Evolutionary conservation across 345 rosid genomes (phyloP).

Genomic region (Brassica incana): DNA sequence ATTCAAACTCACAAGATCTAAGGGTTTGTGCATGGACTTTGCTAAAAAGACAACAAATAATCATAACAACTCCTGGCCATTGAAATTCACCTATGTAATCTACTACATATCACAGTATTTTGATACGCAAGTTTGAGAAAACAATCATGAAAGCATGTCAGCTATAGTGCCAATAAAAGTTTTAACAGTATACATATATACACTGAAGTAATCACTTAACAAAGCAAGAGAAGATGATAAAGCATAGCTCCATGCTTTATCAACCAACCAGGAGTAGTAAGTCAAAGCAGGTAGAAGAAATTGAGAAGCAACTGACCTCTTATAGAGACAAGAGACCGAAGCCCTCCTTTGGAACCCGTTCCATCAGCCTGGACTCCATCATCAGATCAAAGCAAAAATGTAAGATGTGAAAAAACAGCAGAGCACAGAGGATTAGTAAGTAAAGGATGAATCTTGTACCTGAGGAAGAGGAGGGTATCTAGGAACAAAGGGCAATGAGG

Average conservation of each 20-base stretch:
- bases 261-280: background rate
- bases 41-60: background rate
- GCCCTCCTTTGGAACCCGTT: slow-evolving; percentile 49
- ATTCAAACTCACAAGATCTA: background rate
- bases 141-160: background rate
- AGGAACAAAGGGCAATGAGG: slow-evolving; percentile 57
- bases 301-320: slow-evolving; percentile 42
- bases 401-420: background rate
- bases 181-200: background rate
- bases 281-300: slow-evolving; percentile 8
- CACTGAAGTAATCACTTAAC: background rate
- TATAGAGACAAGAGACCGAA: slow-evolving; percentile 53
- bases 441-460: slow-evolving; percentile 40
- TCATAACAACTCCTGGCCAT: background rate
- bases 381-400: slow-evolving; percentile 4
- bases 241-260: background rate
- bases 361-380: slow-evolving; percentile 44
- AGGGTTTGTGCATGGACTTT: background rate
- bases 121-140: background rate
- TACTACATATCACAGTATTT: background rate
- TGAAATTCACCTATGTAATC: slow-evolving; percentile 6
- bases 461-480: slow-evolving; percentile 76
- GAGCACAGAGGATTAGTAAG: background rate
- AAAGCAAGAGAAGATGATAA: slow-evolving; percentile 6
- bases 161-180: background rate